Conservation (phyloP, 352 stramenopile species). For the Pythium pyrilobum region DNA sequence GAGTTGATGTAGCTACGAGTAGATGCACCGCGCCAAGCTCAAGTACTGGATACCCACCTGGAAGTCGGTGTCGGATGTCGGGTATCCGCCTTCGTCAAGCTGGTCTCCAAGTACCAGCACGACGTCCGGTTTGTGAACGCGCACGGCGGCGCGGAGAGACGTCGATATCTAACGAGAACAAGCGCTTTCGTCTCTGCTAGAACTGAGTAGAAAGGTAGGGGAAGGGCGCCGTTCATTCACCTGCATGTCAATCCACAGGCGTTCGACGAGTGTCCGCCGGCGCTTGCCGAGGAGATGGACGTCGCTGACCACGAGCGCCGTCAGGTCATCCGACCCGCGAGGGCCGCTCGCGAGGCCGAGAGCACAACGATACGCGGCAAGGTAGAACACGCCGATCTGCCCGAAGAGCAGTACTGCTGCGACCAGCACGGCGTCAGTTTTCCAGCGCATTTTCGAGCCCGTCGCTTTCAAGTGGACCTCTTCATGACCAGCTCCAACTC, state of each 20-base stretch:
- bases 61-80: constrained; percentile 44
- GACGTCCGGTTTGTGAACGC: constrained; percentile 46
- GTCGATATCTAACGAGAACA: constrained; percentile 23
- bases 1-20: no score
- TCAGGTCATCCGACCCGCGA: constrained; percentile 7
- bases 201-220: neutral
- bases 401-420: constrained; percentile 26
- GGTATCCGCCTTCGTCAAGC: constrained; percentile 59
- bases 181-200: neutral
- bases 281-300: constrained; percentile 72
- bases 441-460: constrained; percentile 7
- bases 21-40: no score
- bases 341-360: neutral
- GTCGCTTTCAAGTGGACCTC: neutral
- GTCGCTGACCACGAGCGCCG: constrained; percentile 60
- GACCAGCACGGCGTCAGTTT: constrained; percentile 10
- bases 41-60: constrained; percentile 33
- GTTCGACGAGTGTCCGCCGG: constrained; percentile 45
- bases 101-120: constrained; percentile 70
- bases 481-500: neutral
- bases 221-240: no score
- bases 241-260: constrained; percentile 74
- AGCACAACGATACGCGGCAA: constrained; percentile 29
- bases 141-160: constrained; percentile 33
- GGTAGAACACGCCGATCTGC: constrained; percentile 58